These are phyloP conservation scores for Aspergillus bertholletiae DNA, from an alignment of 495 filamentous ascomycete genomes.

Conservation along the genomic window DNA sequence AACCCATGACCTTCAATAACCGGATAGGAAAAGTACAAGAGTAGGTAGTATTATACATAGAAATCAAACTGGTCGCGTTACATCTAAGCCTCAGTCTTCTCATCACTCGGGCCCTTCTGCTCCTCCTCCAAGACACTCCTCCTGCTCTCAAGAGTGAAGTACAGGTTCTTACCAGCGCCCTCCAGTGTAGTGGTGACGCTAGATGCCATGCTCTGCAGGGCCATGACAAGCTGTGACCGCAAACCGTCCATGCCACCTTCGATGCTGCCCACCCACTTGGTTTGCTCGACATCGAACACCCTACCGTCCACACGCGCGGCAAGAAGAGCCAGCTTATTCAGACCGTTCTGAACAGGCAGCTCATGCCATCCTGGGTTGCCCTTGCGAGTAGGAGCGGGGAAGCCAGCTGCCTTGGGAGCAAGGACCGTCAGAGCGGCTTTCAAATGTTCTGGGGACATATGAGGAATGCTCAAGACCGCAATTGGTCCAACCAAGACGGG, in stretches of 20 bases:
- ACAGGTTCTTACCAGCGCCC: constrained; percentile 71
- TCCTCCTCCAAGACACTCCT: constrained; percentile 75
- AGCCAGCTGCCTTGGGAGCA: constrained; percentile 62
- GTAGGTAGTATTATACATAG: constrained; percentile 36
- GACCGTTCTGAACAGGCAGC: constrained; percentile 64
- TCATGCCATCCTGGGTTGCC: constrained; percentile 80
- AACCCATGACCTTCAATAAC: constrained; percentile 14
- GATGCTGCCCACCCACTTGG: constrained; percentile 83
- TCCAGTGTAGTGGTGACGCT: constrained; percentile 72
- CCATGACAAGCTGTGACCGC: constrained; percentile 71
- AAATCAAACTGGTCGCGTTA: constrained; percentile 11
- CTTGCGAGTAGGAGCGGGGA: constrained; percentile 71
- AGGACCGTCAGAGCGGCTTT: constrained; percentile 74
- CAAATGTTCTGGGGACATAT: constrained; percentile 76
- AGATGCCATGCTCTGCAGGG: constrained; percentile 72
- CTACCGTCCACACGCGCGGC: constrained; percentile 78
- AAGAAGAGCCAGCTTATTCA: constrained; percentile 82
- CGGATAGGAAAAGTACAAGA: constrained; percentile 10
- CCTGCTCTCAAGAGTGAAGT: constrained; percentile 78
- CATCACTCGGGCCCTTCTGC: constrained; percentile 32
- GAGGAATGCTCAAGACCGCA: constrained; percentile 74
- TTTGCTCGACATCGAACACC: constrained; percentile 76
- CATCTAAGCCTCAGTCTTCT: constrained; percentile 33
- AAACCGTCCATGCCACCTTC: constrained; percentile 77
- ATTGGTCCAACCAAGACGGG: constrained; percentile 78